Evolutionary conservation across 352 stramenopile species (phyloP), one percentile per base, ranked within the genome.

Genomic region (Phytophthora chlamydospora): DNA sequence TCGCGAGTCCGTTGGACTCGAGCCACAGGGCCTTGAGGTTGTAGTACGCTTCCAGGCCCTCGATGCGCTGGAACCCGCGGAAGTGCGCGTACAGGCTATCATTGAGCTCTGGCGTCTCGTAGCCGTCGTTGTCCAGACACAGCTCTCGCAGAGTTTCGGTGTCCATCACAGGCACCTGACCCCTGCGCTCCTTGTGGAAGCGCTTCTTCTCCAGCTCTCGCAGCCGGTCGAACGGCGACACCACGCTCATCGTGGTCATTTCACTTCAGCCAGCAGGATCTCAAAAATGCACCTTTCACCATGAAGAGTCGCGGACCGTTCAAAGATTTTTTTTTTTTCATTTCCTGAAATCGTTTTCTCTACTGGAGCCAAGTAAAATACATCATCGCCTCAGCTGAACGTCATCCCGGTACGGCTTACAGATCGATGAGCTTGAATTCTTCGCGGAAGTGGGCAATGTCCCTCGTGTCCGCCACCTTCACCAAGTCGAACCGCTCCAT

Each of bases 401-500:
- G 40, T 19, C 34, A 62, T 19, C n/a, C 27, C 11, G 13, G n/a
- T 16, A 33, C 29, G n/a, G 42, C 47, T 76, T 76, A 95, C 6
- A 95, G 65, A 58, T 93, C 75, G 31, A 95, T 72, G 46, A 96
- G 66, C 58, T 89, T 89, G 67, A 96, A 96, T 65, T 96, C 88
- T 56, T 88, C 71, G 32, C 81, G 85, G 62, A 96, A 96, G 27
- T 81, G 45, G 31, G 57, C 73, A 6, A 96, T 71, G 64, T 97
- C 89, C 58, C 83, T 80, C 58, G 85, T 92, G 68, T 94, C 89
- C 24, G 90, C 90, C 34, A 97, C 65, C 58, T 97, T 96, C 44
- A 99, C 83, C 39, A 99, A 82, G 76, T 99, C 96, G 73, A 98
- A 99, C 44, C 93, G 82, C 73, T 99, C 97, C 70, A 97, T 91